A percentile compares a stretch with the other conserved stretches of the same genome.
These are phyloP conservation scores for Myriosclerotinia scirpicola DNA, from an alignment of 2,329 filamentous ascomycete genomes.

Conservation along the genomic window DNA sequence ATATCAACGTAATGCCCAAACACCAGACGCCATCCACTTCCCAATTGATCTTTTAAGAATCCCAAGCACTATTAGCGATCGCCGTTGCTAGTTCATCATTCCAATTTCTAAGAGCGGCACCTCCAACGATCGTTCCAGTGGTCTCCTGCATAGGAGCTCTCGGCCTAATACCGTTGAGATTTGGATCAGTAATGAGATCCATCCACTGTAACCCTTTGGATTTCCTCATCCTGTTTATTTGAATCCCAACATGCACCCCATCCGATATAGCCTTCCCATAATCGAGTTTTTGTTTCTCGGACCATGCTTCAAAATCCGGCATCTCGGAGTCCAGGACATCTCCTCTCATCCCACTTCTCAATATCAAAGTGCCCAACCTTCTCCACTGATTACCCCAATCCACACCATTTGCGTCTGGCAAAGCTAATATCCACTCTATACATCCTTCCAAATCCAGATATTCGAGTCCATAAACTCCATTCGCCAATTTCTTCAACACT, in stretches of 20 bases:
- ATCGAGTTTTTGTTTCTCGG: neutral
- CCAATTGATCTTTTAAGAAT: neutral
- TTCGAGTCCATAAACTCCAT: slow-evolving; percentile 56
- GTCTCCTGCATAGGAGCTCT: neutral
- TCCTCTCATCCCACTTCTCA: slow-evolving; percentile 17
- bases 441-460: slow-evolving; percentile 63
- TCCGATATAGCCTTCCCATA: neutral
- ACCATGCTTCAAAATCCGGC: neutral
- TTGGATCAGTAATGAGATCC: slow-evolving; percentile 8
- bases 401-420: slow-evolving; percentile 25
- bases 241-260: neutral
- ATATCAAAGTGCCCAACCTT: slow-evolving; percentile 26
- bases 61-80: slow-evolving; percentile 21
- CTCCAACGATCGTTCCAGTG: neutral
- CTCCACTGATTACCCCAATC: slow-evolving; percentile 37
- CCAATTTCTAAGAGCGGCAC: neutral
- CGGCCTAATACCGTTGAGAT: neutral
- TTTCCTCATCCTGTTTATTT: slow-evolving; percentile 9
- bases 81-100: slow-evolving; percentile 3
- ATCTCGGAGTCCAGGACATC: neutral
- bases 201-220: slow-evolving; percentile 2
- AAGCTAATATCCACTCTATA: slow-evolving; percentile 48
- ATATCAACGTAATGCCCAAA: neutral
- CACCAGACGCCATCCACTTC: neutral
- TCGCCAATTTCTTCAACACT: slow-evolving; percentile 55